These are phyloP conservation scores for Paulownia fortunei DNA, from an alignment of 257 asterid species.

Conservation along the genomic window DNA sequence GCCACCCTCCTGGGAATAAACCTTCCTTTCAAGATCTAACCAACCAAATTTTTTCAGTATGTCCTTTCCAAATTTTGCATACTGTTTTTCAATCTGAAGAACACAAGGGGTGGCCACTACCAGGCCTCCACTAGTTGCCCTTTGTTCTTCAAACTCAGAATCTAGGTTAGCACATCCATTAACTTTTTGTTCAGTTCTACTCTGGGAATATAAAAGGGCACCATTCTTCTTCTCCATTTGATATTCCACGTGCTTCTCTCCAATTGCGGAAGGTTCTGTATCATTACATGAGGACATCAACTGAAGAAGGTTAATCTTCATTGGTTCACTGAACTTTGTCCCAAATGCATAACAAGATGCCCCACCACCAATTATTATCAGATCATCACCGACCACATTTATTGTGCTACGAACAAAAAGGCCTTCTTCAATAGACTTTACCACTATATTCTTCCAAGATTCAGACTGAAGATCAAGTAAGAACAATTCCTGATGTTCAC, in stretches of 20 bases:
- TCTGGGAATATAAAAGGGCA: conserved; percentile 23
- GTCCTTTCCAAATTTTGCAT: conserved; percentile 85
- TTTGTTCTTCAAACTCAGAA: conserved; percentile 42
- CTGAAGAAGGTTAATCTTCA: conserved; percentile 63
- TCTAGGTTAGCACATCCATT: conserved; percentile 41
- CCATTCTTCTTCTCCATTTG: conserved; percentile 32
- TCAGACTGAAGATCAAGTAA: conserved; percentile 62
- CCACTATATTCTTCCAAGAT: conserved; percentile 65
- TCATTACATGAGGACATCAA: conserved; percentile 44
- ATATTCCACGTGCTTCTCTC: conserved; percentile 32
- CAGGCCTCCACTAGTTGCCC: conserved; percentile 35
- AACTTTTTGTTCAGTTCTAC: conserved; percentile 32
- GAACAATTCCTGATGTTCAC: conserved; percentile 62
- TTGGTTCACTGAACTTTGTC: conserved; percentile 87
- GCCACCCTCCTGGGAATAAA: conserved; percentile 66
- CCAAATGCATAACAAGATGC: conserved; percentile 99
- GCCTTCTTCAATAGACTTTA: conserved; percentile 57
- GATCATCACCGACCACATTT: conserved; percentile 62
- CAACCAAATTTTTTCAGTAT: conserved; percentile 81
- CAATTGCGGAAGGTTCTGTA: conserved; percentile 25
- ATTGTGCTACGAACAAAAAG: conserved; percentile 90
- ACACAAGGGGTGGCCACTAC: conserved; percentile 49
- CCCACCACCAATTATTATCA: conserved; percentile 90
- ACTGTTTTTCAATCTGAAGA: conserved; percentile 64
- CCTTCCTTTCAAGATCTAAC: conserved; percentile 91